Percentiles rank a stretch among this genome's conserved stretches.
Evolutionary conservation across 371 early-diverging fungal species (phyloP).

Genomic region (Basidiobolus meristosporus): DNA sequence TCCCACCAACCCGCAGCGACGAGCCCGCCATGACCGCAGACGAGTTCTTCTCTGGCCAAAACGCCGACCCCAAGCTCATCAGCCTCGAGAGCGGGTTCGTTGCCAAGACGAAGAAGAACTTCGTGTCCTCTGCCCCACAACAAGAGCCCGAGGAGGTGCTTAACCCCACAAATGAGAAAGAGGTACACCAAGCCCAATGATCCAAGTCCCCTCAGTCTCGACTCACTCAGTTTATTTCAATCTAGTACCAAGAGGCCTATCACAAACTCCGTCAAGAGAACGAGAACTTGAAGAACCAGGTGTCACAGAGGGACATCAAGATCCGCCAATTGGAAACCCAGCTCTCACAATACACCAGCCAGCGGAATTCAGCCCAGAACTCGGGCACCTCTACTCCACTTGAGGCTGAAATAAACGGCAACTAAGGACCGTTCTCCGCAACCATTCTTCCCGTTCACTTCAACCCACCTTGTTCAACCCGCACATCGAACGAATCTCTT

Average conservation of each 20-base stretch:
- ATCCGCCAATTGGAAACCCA: slow-evolving; percentile 43
- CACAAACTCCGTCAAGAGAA: slow-evolving; percentile 59
- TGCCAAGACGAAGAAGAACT: slow-evolving; percentile 52
- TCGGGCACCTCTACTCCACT: too few relatives aligned
- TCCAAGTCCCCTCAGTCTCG: background rate
- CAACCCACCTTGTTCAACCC: too few relatives aligned
- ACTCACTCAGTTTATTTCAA: background rate
- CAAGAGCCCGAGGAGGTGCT: slow-evolving; percentile 15
- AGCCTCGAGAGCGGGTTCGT: slow-evolving; percentile 66
- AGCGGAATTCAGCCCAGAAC: too few relatives aligned
- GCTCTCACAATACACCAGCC: too few relatives aligned
- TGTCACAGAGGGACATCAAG: slow-evolving; percentile 53
- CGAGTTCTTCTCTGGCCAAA: slow-evolving; percentile 77
- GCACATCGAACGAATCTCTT: too few relatives aligned
- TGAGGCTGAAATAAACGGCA: too few relatives aligned
- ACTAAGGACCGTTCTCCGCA: too few relatives aligned
- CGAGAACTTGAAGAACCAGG: slow-evolving; percentile 57
- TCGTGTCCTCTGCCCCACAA: slow-evolving; percentile 38
- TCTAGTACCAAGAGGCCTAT: slow-evolving; percentile 56
- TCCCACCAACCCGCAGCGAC: slow-evolving; percentile 69
- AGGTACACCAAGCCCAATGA: slow-evolving; percentile 15
- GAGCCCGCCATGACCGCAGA: slow-evolving; percentile 74
- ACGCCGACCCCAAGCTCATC: slow-evolving; percentile 55
- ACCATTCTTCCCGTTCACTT: too few relatives aligned
- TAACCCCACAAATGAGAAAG: slow-evolving; percentile 24